Evolutionary conservation across 1,284 basidiomycete genomes (phyloP), one percentile per base, ranked within the genome.

Genomic region (Mycena citricolor): DNA sequence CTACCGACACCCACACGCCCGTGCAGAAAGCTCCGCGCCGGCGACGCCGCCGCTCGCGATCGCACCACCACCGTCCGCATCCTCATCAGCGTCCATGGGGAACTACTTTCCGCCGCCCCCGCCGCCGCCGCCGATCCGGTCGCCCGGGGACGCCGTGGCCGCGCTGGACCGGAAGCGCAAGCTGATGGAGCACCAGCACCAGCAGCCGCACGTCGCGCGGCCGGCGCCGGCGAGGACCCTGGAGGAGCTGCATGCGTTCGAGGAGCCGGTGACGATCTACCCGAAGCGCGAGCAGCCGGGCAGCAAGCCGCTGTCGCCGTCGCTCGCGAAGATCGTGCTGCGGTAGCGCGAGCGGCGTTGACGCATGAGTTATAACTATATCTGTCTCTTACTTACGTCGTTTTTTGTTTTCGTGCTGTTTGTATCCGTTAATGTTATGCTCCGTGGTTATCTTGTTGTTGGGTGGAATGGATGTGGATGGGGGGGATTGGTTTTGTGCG

Each of bases 271-370:
- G 19, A 39, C 51, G 2, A 49, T 52, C 23, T 52, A 49, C 44
- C 51, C 51, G 7, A 52, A 52, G 37, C 39, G 51, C 46, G 47
- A 6, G 33, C 44, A 8, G 32, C 22, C 2, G 21, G 33, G 8
- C 46, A 49, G 31, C 43, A 43, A 10, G 10, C 43, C 13, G 32
- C 33, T 52, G 8, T 52, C 51, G 7, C 51, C 51, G 3, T 52
- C 51, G 11, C 44, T 52, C 3, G 51, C 51, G 6, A 52, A 49
- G 41, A 52, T 52, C 36, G 51, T 52, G n/a, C n/a, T n/a, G n/a
- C n/a, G n/a, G n/a, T n/a, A n/a, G n/a, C n/a, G n/a, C n/a, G n/a
- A n/a, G n/a, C n/a, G n/a, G n/a, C n/a, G n/a, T n/a, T n/a, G n/a
- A n/a, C n/a, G n/a, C n/a, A n/a, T n/a, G n/a, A n/a, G n/a, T n/a